Evolutionary conservation across 768 basidiomycete genomes (phyloP).

Genomic region (Cystobasidium tubakii): DNA sequence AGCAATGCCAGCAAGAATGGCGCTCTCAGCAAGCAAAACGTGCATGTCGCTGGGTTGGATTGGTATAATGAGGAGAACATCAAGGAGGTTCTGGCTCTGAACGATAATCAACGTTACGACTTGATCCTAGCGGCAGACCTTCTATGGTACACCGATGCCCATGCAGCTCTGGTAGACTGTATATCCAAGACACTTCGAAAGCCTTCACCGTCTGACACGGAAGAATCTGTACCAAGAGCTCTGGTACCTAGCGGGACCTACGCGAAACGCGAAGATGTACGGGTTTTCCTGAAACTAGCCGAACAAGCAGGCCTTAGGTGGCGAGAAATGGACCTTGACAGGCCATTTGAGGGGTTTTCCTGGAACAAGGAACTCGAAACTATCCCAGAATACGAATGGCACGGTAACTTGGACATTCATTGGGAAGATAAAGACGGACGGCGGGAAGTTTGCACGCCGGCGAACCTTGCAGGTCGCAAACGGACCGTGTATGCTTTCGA

Average conservation of each 20-base stretch:
- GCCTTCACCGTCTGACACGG: not conserved
- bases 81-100: constrained; percentile 12
- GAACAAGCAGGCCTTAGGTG: constrained; percentile 19
- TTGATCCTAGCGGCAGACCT: constrained; percentile 33
- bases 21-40: not conserved
- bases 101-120: constrained; percentile 8
- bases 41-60: constrained; percentile 12
- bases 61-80: constrained; percentile 20
- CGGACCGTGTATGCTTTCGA: constrained; percentile 27
- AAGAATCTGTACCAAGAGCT: not conserved
- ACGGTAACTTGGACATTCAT: not conserved
- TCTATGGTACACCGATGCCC: constrained; percentile 35
- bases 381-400: not conserved
- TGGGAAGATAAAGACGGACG: constrained; percentile 4
- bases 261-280: constrained; percentile 5
- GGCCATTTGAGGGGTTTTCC: not conserved
- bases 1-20: constrained; percentile 6
- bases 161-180: constrained; percentile 14
- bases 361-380: constrained; percentile 15
- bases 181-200: constrained; percentile 19
- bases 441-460: not conserved
- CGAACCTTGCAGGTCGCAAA: constrained; percentile 3
- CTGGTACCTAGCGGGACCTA: constrained; percentile 25
- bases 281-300: constrained; percentile 16
- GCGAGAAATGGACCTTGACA: constrained; percentile 22